A percentile compares a stretch with the other conserved stretches of the same genome.
phyloP scores from a whole-genome alignment of 768 basidiomycete species.

The Kwoniella mangroviensis region DNA sequence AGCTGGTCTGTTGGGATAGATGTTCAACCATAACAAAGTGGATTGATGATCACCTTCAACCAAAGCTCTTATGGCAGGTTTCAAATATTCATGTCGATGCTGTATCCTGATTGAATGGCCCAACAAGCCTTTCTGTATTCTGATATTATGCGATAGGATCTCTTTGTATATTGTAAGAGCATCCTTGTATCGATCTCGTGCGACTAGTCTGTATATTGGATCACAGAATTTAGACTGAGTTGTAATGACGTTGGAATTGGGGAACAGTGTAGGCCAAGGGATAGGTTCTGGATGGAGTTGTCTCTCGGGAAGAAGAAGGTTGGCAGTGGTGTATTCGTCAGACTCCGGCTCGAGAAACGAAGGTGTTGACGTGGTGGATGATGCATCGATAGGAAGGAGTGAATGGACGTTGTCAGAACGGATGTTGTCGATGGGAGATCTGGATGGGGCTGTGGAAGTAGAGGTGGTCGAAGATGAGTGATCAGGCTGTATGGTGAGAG shows the following conservation, averaged over 20 bases:
- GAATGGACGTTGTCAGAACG: not conserved
- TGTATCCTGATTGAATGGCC: conserved; percentile 27
- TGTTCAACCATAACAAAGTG: conserved; percentile 42
- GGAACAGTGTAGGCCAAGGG: conserved; percentile 48
- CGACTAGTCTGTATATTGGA: conserved; percentile 31
- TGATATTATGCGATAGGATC: conserved; percentile 24
- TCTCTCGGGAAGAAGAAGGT: conserved; percentile 26
- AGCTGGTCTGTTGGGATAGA: conserved; percentile 48
- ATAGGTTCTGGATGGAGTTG: conserved; percentile 26
- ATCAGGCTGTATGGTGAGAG: not conserved
- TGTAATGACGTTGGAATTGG: not conserved
- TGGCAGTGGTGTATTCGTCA: conserved; percentile 32
- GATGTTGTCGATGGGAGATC: not conserved
- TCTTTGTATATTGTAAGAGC: conserved; percentile 39
- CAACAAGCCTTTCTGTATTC: conserved; percentile 31
- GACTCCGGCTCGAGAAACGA: conserved; percentile 44
- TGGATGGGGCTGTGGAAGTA: not conserved
- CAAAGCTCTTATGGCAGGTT: conserved; percentile 26
- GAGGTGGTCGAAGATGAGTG: not conserved
- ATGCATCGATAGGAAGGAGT: not conserved
- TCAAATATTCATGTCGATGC: conserved; percentile 36
- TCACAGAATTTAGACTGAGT: conserved; percentile 30
- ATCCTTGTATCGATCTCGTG: conserved; percentile 22
- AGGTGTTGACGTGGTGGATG: not conserved
- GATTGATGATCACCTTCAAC: conserved; percentile 14